These are phyloP conservation scores for Rhododendron ferrugineum DNA, from an alignment of 148 eudicot species.

Conservation along the genomic window DNA sequence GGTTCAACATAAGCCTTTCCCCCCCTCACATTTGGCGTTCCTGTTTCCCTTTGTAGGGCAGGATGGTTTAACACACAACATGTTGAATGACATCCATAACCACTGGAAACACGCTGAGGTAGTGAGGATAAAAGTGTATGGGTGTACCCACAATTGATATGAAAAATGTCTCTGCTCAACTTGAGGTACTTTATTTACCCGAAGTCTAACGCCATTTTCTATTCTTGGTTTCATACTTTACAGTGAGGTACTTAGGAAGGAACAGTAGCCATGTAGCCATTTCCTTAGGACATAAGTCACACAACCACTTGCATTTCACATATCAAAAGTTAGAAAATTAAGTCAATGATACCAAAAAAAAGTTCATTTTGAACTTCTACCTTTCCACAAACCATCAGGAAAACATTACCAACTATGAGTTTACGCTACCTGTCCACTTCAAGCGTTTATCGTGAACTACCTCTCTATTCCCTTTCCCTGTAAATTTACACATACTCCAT, in stretches of 20 bases:
- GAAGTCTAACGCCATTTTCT: not conserved
- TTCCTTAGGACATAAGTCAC: not conserved
- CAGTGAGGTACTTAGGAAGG: not conserved
- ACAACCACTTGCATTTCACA: not conserved
- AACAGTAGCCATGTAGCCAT: not conserved
- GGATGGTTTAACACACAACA: slow-evolving; percentile 92
- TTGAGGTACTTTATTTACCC: slow-evolving; percentile 53
- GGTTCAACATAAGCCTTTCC: too few species aligned
- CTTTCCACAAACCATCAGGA: too few species aligned
- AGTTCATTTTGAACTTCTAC: too few species aligned
- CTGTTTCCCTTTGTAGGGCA: slow-evolving; percentile 47
- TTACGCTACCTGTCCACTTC: too few species aligned
- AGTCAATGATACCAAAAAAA: too few species aligned
- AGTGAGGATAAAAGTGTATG: slow-evolving; percentile 88
- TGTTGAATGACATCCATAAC: slow-evolving; percentile 84
- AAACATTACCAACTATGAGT: too few species aligned
- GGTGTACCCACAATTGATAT: slow-evolving; percentile 94
- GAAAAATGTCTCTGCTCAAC: slow-evolving; percentile 69
- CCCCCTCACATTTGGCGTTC: not conserved
- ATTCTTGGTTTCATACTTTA: not conserved
- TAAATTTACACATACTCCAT: too few species aligned
- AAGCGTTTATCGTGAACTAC: too few species aligned
- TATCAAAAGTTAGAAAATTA: not conserved
- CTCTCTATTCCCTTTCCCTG: too few species aligned
- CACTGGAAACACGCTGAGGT: slow-evolving; percentile 87